phyloP scores from a whole-genome alignment of 2,329 filamentous ascomycete genomes.

The Cordyceps sp. region DNA sequence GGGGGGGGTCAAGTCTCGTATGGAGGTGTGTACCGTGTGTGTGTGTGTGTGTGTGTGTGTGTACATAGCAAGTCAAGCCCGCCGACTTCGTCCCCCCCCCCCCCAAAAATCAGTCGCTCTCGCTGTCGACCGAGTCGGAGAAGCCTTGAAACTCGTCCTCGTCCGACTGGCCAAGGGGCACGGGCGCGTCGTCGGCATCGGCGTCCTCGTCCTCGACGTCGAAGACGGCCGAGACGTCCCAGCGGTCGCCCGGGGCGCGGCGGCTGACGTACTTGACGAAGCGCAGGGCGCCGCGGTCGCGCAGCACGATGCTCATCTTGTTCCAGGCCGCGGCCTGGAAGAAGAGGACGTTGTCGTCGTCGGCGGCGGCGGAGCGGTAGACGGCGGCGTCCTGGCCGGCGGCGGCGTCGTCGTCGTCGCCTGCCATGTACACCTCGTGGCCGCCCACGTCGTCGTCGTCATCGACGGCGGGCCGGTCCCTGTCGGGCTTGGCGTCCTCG shows the following conservation, averaged over 20 bases:
- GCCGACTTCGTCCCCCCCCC: background rate
- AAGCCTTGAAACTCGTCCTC: slow-evolving; percentile 45
- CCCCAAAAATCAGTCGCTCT: slow-evolving; percentile 14
- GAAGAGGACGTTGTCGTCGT: slow-evolving; percentile 56
- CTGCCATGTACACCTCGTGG: slow-evolving; percentile 88
- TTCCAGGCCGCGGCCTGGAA: slow-evolving; percentile 64
- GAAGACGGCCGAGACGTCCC: slow-evolving; percentile 73
- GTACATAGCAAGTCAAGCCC: too few species aligned
- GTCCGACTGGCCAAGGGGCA: slow-evolving; percentile 21
- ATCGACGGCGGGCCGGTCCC: too few species aligned
- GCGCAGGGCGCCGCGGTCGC: slow-evolving; percentile 71
- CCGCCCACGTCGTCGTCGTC: slow-evolving; percentile 47
- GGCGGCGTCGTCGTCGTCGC: slow-evolving; percentile 44
- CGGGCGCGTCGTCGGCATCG: slow-evolving; percentile 20
- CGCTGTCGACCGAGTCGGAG: slow-evolving; percentile 23
- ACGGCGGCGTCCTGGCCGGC: slow-evolving; percentile 69
- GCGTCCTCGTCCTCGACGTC: slow-evolving; percentile 47
- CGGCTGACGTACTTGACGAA: slow-evolving; percentile 94
- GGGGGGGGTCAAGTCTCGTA: too few species aligned
- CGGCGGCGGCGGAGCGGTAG: slow-evolving; percentile 59
- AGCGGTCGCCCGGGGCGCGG: slow-evolving; percentile 71
- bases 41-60: too few species aligned
- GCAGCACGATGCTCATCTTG: slow-evolving; percentile 73
- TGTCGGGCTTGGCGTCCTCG: slow-evolving; percentile 9
- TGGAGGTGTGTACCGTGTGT: too few species aligned